Percentiles rank a stretch among this genome's conserved stretches.
Evolutionary conservation across 148 eudicot species (phyloP).

Genomic region (Pharnaceum exiguum): DNA sequence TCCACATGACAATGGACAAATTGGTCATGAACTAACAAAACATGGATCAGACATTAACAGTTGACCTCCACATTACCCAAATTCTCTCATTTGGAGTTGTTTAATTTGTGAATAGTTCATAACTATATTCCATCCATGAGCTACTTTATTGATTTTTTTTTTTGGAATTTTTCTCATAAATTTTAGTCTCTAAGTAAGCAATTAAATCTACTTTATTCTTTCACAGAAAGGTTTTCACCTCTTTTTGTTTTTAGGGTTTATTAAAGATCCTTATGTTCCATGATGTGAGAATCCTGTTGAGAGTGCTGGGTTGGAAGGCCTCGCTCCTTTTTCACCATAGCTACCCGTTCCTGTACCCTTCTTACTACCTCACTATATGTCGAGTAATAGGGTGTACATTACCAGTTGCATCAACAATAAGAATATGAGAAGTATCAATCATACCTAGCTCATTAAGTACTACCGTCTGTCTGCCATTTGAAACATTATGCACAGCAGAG

Average conservation of each 20-base stretch:
- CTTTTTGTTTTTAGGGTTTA: not conserved
- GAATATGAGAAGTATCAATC: too few species aligned
- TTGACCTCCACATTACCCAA: not conserved
- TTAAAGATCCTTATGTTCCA: not conserved
- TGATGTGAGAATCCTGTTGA: conserved; percentile 17
- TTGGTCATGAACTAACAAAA: not conserved
- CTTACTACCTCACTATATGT: too few species aligned
- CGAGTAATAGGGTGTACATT: too few species aligned
- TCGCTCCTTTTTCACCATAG: too few species aligned
- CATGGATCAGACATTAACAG: not conserved
- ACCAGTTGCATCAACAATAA: too few species aligned
- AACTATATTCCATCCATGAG: not conserved
- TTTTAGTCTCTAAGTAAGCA: not conserved
- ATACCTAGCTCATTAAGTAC: too few species aligned
- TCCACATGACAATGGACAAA: not conserved
- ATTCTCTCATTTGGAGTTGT: not conserved
- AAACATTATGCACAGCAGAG: too few species aligned
- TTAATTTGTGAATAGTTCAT: not conserved
- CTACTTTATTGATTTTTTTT: not conserved
- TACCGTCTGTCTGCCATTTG: too few species aligned
- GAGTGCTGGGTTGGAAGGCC: conserved; percentile 36
- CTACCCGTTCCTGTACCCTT: too few species aligned
- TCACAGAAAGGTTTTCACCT: not conserved
- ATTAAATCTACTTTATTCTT: not conserved
- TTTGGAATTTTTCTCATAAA: not conserved